Evolutionary conservation across 2,329 filamentous ascomycete genomes (phyloP), one percentile per base, ranked within the genome.

Genomic region (Botrytis medusae): DNA sequence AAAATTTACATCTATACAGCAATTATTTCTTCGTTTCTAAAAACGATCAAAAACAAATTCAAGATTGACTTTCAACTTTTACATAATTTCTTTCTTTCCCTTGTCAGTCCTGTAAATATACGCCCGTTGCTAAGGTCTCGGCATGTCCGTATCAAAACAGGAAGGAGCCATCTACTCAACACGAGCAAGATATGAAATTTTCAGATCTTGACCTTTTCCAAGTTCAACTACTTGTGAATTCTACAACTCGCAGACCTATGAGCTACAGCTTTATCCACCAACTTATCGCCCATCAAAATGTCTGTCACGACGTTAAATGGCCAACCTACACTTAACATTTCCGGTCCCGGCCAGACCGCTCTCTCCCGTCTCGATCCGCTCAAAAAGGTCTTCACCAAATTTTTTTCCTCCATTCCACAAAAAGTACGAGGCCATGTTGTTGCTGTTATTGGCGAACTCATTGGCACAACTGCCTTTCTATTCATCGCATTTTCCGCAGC

Each of bases 361-460:
- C 72, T 77, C 54, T 69, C 74, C 2, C 69, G 73, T 37, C 62
- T 73, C 29, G 77, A 78, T 62, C 77, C 78, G 10, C 69, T 79
- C 18, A 76, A 75, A 32, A 59, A 67, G 12, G 29, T 76, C 16
- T 79, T 77, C 48, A 54, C 60, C 46, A 74, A 44, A 20, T 16
- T 77, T 22, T 77, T 79, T 72, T 65, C 73, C 75, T 42, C 77
- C 75, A 29, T 67, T 48, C 25, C 73, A 18, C 54, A 74, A 75
- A 69, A 18, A 9, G 54, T 51, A 18, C 83, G 84, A 34, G 84
- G 84, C 69, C 85, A 87, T 76, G 74, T 84, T 63, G 82, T 87
- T 60, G 85, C 84, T 44, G 81, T 83, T 22, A 69, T 85, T 16
- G 85, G 85, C 32, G 87, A 88, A 78, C 86, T 87, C 37, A 81